These are phyloP conservation scores for Medakamo hakoo DNA, from an alignment of 139 green algal genomes.

Conservation along the genomic window DNA sequence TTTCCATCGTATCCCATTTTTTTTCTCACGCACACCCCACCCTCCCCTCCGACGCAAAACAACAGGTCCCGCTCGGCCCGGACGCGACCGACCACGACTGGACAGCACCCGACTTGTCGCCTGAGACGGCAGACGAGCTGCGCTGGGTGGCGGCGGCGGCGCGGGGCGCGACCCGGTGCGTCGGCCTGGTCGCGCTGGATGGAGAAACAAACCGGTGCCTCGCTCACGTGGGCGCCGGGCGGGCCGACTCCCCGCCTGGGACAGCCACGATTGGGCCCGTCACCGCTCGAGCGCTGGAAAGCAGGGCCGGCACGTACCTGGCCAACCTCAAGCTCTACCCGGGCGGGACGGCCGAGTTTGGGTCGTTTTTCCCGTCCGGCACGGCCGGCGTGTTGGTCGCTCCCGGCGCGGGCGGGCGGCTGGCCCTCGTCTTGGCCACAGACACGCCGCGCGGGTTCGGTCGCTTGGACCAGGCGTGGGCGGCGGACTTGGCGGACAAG, in stretches of 20 bases:
- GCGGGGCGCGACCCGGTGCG: constrained; percentile 21
- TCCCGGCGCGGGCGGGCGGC: constrained; percentile 42
- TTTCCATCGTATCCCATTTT: too few relatives aligned
- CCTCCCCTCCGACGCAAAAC: too few relatives aligned
- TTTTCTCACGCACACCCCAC: too few relatives aligned
- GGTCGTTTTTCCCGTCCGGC: constrained; percentile 49
- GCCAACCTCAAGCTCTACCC: constrained; percentile 80
- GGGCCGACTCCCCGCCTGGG: constrained; percentile 10
- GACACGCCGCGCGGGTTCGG: constrained; percentile 61
- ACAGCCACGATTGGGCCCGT: constrained; percentile 37
- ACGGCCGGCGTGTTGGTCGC: constrained; percentile 54
- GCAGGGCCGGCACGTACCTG: constrained; percentile 63
- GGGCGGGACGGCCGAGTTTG: constrained; percentile 64
- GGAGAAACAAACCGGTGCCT: too few relatives aligned
- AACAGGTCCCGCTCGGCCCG: too few relatives aligned
- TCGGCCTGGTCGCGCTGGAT: constrained; percentile 37
- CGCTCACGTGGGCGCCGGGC: too few relatives aligned
- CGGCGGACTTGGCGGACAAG: constrained; percentile 54
- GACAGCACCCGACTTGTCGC: constrained; percentile 17
- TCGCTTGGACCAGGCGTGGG: constrained; percentile 62
- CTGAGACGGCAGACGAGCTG: constrained; percentile 25
- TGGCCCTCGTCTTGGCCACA: constrained; percentile 44
- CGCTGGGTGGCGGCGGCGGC: constrained; percentile 9
- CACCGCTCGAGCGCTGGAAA: constrained; percentile 28
- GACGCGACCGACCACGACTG: constrained; percentile 22